Evolutionary conservation across 306 rosid genomes (phyloP), one percentile per base, ranked within the genome.

Genomic region (Begonia fuchsioides): DNA sequence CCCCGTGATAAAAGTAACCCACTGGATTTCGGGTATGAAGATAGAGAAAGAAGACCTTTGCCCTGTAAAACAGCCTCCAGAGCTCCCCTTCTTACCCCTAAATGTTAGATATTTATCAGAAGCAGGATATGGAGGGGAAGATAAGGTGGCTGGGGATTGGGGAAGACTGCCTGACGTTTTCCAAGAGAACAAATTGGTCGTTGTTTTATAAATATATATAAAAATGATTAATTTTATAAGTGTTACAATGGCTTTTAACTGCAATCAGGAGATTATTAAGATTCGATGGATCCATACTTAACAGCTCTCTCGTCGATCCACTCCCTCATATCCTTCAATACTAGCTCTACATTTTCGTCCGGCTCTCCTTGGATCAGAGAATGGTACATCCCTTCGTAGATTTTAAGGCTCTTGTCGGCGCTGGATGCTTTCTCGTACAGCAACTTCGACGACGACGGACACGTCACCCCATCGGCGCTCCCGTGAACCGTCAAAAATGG

Each of bases 381-480:
- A 51, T 84, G 97, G 51, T 84, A 88, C 97, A 88, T 84, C 49
- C 95, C 95, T 1, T 88, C 95, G 61, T 88, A 88, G 0, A 88
- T 58, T 86, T 81, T 88, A 82, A 88, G 64, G 7, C 60, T 76
- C 83, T 88, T 88, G 63, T 88, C 97, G 74, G 43, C 69, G 16
- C 80, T 74, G 0, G 78, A 61, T 45, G 84, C 93, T 58, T 78
- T 88, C 80, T 84, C 97, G 17, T 66, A 88, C 51, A 88, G 9
- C 8, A 81, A 17, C 63, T 76, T 62, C 0, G 97, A 88, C 11
- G 95, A 84, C 2, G 97, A 53, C 11, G 97, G 95, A 12, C 93
- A 88, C 32, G 97, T 76, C 17, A 88, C 87, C 3, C 93, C 93
- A 13, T 88, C 95, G 0, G 83, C 57, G 0, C 95, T 88, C 9